Base-by-base conservation (phyloP, 2,329 filamentous ascomycete genomes). In the Colletotrichum brevisporum region DNA sequence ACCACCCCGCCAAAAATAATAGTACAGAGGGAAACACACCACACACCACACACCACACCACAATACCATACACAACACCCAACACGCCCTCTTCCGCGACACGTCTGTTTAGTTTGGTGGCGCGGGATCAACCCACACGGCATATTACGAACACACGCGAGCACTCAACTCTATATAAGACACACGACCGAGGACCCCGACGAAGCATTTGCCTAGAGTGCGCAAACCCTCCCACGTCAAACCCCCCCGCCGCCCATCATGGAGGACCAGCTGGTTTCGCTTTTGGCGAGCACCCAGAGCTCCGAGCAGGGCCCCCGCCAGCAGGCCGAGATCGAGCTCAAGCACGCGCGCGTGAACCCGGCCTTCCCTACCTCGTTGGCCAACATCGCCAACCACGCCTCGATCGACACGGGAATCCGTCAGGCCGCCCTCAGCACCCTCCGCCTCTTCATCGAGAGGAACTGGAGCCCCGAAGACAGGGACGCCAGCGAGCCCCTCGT, bases 221-320 rank as follows among this genome's bases (percentile, higher is more conserved):
- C 31, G 31, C 31, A 36, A 36, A 36, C 31, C 26, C 48, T 24
- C 61, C 41, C 43, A 55, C 45, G 47, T 36, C 31, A 9, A 57
- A 47, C 39, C 27, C 9, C 27, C 9, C 50, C n/a, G 5, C 48
- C 13, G 62, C 75, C 73, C 78, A 83, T 77, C 76, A 97, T 97
- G 94, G 95, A 97, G 88, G 92, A 97, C 83, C 91, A 97, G 85
- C 90, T 99, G 81, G 91, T 96, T 75, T 91, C 91, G 81, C 88
- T 98, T 79, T 91, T 99, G 73, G 90, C 92, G 76, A 94, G 94
- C 82, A 97, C 95, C 57, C 94, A 97, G 83, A 91, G 91, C 72
- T 77, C 92, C 70, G 89, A 91, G 68, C 91, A 95, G 79, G 90
- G 84, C 63, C 91, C 92, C 66, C 92, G 95, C 80, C 94, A 93